A percentile compares a stretch with the other conserved stretches of the same genome.
These are phyloP conservation scores for Tardiomyces blankii DNA, from an alignment of 1,139 yeast species.

Conservation along the genomic window DNA sequence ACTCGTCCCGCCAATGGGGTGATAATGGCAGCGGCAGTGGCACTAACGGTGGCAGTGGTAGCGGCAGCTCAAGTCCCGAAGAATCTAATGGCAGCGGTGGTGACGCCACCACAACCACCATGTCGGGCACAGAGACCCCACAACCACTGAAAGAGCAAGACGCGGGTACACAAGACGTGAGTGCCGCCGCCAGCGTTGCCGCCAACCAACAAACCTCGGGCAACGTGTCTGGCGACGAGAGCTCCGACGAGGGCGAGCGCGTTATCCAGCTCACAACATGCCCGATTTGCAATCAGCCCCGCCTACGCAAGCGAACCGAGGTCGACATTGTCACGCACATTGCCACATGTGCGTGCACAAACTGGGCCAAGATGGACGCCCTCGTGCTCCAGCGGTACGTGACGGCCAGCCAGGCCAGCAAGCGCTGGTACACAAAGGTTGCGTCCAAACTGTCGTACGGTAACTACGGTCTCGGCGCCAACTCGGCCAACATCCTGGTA, in stretches of 20 bases:
- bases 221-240: not conserved
- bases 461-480: conserved; percentile 74
- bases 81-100: too few species aligned
- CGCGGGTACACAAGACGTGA: too few species aligned
- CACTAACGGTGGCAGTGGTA: not conserved
- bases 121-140: too few species aligned
- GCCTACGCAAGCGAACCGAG: conserved; percentile 45
- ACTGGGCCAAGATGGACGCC: conserved; percentile 61
- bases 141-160: too few species aligned
- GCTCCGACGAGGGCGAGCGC: not conserved
- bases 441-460: conserved; percentile 83
- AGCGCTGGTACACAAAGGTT: conserved; percentile 80
- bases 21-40: not conserved
- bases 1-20: conserved; percentile 3
- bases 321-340: conserved; percentile 72
- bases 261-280: conserved; percentile 31
- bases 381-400: conserved; percentile 61
- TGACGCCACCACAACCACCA: too few species aligned
- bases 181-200: too few species aligned
- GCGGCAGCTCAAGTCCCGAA: too few species aligned
- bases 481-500: conserved; percentile 87
- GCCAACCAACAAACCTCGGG: too few species aligned
- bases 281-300: conserved; percentile 63
- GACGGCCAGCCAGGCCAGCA: conserved; percentile 71
- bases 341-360: conserved; percentile 75